Percentiles rank a stretch among this genome's conserved stretches.
phyloP scores from a whole-genome alignment of 176 grass and related monocot genomes.

The Calamus simplicifolius region DNA sequence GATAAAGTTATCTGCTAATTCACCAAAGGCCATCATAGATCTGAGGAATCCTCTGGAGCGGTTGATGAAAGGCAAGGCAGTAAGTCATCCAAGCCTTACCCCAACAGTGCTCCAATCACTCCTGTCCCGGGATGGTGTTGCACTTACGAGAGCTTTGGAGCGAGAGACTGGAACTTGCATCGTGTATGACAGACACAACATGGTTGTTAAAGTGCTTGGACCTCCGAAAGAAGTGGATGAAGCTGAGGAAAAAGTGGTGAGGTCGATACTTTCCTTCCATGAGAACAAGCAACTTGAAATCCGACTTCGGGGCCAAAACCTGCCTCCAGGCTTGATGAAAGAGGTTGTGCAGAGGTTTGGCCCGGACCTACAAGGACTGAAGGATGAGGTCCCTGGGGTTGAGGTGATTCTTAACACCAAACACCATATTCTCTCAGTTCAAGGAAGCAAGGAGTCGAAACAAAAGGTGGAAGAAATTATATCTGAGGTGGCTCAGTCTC shows the following conservation, averaged over 20 bases:
- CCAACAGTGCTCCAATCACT: conserved; percentile 42
- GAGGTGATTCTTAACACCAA: conserved; percentile 52
- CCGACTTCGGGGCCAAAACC: conserved; percentile 41
- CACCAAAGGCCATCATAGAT: conserved; percentile 89
- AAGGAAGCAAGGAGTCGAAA: conserved; percentile 60
- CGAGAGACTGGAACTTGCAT: conserved; percentile 69
- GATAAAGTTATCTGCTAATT: conserved; percentile 59
- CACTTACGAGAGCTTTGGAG: conserved; percentile 50
- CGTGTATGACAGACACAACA: conserved; percentile 61
- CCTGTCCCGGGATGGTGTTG: conserved; percentile 69
- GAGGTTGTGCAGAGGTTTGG: conserved; percentile 64
- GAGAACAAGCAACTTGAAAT: conserved; percentile 60
- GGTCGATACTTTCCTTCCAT: conserved; percentile 38
- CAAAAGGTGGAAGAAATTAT: conserved; percentile 58
- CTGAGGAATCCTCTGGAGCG: conserved; percentile 64
- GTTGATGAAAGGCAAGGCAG: conserved; percentile 75
- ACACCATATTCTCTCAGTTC: conserved; percentile 50
- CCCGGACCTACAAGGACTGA: conserved; percentile 58
- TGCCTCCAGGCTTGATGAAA: conserved; percentile 80
- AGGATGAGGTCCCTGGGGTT: conserved; percentile 37
- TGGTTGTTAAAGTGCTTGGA: conserved; percentile 72
- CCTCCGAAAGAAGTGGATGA: conserved; percentile 27
- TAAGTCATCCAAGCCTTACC: conserved; percentile 64
- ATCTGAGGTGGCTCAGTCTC: conserved; percentile 36
- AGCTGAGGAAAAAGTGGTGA: conserved; percentile 61